phyloP scores from a whole-genome alignment of 176 grass and related monocot genomes.

The Thalia dealbata region DNA sequence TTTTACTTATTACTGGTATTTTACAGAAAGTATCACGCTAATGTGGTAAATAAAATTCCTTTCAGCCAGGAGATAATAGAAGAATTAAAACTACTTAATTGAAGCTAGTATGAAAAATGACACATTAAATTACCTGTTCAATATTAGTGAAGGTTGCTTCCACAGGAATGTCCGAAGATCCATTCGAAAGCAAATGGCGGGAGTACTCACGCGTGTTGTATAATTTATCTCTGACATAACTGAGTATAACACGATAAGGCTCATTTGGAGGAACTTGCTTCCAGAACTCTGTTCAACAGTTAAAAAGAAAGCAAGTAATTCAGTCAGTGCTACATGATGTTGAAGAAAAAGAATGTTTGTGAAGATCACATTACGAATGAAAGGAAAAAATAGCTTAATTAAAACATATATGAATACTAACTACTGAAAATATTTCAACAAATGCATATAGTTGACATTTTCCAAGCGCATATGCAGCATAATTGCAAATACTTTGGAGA shows the following conservation, averaged over 20 bases:
- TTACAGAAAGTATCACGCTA: too few relatives aligned
- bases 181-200: conserved; percentile 77
- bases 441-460: too few relatives aligned
- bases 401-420: too few relatives aligned
- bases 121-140: conserved; percentile 44
- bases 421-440: too few relatives aligned
- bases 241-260: conserved; percentile 90
- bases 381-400: too few relatives aligned
- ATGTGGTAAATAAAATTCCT: too few relatives aligned
- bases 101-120: neutral
- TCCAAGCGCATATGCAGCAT: too few relatives aligned
- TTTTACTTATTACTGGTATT: too few relatives aligned
- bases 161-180: conserved; percentile 88
- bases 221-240: conserved; percentile 83
- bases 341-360: too few relatives aligned
- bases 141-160: conserved; percentile 71
- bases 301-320: neutral
- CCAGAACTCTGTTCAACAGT: conserved; percentile 77
- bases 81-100: neutral
- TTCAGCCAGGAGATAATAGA: too few relatives aligned
- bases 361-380: too few relatives aligned
- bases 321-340: neutral
- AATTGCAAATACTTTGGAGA: too few relatives aligned
- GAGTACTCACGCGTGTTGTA: conserved; percentile 75
- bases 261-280: conserved; percentile 86